Evolutionary conservation across 2,329 filamentous ascomycete genomes (phyloP).

Genomic region (Whalleya microplaca): DNA sequence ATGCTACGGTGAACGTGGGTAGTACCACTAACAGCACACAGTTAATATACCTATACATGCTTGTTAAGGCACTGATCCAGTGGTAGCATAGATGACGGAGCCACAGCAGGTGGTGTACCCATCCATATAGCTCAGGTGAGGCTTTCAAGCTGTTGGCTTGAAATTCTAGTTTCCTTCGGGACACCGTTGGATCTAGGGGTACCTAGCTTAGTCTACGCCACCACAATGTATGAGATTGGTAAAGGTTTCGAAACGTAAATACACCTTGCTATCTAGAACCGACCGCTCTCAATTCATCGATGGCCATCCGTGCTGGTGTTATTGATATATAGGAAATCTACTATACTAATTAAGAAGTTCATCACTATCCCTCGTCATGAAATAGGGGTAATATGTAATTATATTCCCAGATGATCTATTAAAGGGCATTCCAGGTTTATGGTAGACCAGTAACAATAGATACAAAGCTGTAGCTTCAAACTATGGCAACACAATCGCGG

Average conservation of each 20-base stretch:
- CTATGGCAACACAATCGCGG: constrained; percentile 1
- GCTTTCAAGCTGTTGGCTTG: no score
- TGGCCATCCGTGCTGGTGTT: constrained; percentile 47
- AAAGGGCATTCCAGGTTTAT: constrained; percentile 35
- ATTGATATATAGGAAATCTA: constrained; percentile 38
- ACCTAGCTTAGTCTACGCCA: constrained; percentile 43
- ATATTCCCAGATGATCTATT: constrained; percentile 26
- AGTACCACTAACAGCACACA: not conserved
- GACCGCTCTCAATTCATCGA: constrained; percentile 49
- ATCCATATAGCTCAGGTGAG: no score
- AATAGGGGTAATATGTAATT: constrained; percentile 33
- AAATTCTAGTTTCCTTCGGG: no score
- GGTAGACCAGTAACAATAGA: constrained; percentile 24
- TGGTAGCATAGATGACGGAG: no score
- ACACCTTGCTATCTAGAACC: constrained; percentile 51
- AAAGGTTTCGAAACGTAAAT: constrained; percentile 47
- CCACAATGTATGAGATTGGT: constrained; percentile 41
- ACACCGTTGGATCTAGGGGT: no score
- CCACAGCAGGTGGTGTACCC: no score
- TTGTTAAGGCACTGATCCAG: no score
- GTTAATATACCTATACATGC: constrained; percentile 48
- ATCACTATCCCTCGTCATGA: constrained; percentile 45
- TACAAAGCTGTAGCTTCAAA: constrained; percentile 24
- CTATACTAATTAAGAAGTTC: constrained; percentile 43
- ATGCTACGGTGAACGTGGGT: not conserved